phyloP scores from a whole-genome alignment of 208 protist species.

The Leishmania lainsoni region DNA sequence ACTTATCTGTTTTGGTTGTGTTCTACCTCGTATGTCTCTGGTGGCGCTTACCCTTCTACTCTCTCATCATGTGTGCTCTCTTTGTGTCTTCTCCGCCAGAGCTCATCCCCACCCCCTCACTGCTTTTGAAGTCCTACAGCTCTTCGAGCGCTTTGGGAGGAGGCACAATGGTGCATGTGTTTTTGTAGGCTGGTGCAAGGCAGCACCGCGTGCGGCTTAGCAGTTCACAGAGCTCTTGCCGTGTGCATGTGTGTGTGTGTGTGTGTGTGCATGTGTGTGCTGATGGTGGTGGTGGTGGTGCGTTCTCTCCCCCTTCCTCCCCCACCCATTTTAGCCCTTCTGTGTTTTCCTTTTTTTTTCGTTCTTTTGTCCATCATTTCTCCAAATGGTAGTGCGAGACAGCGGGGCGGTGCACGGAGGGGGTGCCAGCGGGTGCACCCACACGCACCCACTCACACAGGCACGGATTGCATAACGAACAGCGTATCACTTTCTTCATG shows the following conservation, averaged over 20 bases:
- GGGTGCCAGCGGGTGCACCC: neutral
- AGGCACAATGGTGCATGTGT: neutral
- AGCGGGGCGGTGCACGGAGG: neutral
- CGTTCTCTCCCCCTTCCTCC: neutral
- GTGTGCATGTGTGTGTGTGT: neutral
- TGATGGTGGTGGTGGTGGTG: too few species aligned
- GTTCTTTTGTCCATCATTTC: neutral
- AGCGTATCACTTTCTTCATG: neutral
- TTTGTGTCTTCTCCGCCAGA: neutral
- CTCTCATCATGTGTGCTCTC: neutral
- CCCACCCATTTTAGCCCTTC: neutral
- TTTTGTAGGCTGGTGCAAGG: neutral
- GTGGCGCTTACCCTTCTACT: neutral
- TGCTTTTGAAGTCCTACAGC: neutral
- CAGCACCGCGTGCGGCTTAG: neutral
- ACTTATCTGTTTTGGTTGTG: neutral
- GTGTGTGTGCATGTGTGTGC: neutral
- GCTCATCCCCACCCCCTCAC: neutral
- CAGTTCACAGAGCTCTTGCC: neutral
- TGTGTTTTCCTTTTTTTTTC: neutral
- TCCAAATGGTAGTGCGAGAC: neutral
- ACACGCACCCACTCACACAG: neutral
- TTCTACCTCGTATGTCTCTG: neutral
- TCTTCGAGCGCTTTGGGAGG: neutral
- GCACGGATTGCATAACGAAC: neutral